A percentile compares a stretch with the other conserved stretches of the same genome.
These are phyloP conservation scores for Apiospora koreana DNA, from an alignment of 2,329 filamentous ascomycete genomes.

Conservation along the genomic window DNA sequence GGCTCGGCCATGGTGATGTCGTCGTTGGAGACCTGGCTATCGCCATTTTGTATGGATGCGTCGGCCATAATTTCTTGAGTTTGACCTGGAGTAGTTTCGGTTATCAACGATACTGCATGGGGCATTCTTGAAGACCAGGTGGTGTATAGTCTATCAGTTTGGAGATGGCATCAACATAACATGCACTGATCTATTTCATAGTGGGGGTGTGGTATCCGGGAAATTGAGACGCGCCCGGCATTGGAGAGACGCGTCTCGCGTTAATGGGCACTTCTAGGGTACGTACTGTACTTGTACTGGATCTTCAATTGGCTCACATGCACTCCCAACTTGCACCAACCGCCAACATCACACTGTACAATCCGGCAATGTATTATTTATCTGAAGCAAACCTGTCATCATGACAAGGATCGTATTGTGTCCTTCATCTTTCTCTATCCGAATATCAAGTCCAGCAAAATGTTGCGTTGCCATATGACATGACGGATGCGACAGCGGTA, in stretches of 20 bases:
- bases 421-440: background rate
- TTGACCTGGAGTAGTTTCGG: background rate
- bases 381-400: too few relatives aligned
- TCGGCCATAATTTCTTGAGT: slow-evolving; percentile 35
- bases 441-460: background rate
- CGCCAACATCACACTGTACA: too few relatives aligned
- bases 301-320: too few relatives aligned
- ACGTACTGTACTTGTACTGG: too few relatives aligned
- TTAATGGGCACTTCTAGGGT: background rate
- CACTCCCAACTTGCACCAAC: too few relatives aligned
- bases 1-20: slow-evolving; percentile 45
- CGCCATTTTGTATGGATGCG: slow-evolving; percentile 29
- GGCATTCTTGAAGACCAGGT: background rate
- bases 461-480: background rate
- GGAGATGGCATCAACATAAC: background rate
- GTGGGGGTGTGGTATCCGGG: background rate
- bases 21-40: slow-evolving; percentile 30
- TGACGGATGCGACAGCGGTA: background rate
- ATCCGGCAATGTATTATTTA: too few relatives aligned
- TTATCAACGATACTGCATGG: background rate
- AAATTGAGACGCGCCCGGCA: background rate
- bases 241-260: background rate
- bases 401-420: too few relatives aligned
- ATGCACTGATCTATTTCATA: background rate
- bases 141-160: background rate